Evolutionary conservation across 176 grass and related monocot species (phyloP).

Genomic region (Otatea glauca): DNA sequence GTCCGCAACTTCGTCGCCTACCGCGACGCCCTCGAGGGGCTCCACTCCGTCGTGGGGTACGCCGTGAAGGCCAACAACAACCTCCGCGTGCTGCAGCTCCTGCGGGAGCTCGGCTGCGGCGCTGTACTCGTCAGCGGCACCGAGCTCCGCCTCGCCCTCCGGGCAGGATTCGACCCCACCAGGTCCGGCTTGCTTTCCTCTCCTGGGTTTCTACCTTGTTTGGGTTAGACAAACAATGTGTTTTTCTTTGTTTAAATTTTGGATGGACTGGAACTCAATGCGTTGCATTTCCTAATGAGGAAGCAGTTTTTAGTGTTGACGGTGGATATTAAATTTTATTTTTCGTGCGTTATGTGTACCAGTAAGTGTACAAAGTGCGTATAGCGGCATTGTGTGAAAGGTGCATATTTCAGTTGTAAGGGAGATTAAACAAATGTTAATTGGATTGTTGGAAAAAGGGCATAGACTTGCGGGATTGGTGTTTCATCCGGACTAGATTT

Average conservation of each 20-base stretch:
- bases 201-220: not conserved
- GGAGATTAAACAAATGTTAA: not conserved
- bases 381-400: not conserved
- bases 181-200: slow-evolving; percentile 44
- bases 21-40: slow-evolving; percentile 70
- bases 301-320: not conserved
- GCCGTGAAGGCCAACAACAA: slow-evolving; percentile 98
- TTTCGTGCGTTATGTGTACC: not conserved
- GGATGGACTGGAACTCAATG: not conserved
- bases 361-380: not conserved
- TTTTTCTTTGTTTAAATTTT: not conserved
- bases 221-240: not conserved
- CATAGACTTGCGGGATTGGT: not conserved
- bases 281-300: not conserved
- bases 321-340: not conserved
- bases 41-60: slow-evolving; percentile 80
- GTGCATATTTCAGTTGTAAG: slow-evolving; percentile 5
- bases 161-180: slow-evolving; percentile 73
- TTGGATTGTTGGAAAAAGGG: not conserved
- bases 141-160: slow-evolving; percentile 78
- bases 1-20: slow-evolving; percentile 81
- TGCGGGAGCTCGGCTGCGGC: slow-evolving; percentile 74
- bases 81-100: slow-evolving; percentile 71
- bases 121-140: slow-evolving; percentile 95
- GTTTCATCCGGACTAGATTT: not conserved